phyloP scores from a whole-genome alignment of 164 flowering plant species.

The Vitis riparia region DNA sequence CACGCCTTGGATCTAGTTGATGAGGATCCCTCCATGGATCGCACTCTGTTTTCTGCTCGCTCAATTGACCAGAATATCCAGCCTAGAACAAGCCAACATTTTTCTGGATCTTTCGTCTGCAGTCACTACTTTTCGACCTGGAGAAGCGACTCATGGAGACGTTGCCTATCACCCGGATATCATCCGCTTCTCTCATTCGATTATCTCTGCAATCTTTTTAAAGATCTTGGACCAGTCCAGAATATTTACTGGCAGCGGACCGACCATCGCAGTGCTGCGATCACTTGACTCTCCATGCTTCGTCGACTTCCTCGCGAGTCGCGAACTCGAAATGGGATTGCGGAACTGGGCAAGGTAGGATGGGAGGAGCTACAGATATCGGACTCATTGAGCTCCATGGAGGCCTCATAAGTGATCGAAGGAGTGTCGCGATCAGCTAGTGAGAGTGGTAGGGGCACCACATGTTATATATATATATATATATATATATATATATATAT shows the following conservation, averaged over 20 bases:
- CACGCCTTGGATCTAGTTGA: constrained; percentile 87
- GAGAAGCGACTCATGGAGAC: too few relatives aligned
- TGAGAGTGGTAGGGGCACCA: too few relatives aligned
- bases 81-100: too few relatives aligned
- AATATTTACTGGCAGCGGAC: constrained; percentile 43
- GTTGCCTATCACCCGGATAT: neutral
- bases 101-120: too few relatives aligned
- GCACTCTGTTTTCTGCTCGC: too few relatives aligned
- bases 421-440: constrained; percentile 12
- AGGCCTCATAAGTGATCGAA: constrained; percentile 11
- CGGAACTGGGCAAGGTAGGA: constrained; percentile 27
- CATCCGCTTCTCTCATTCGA: constrained; percentile 29
- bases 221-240: constrained; percentile 76
- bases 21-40: constrained; percentile 66
- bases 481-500: too few relatives aligned
- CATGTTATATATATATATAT: too few relatives aligned
- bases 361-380: constrained; percentile 36
- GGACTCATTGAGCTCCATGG: constrained; percentile 55
- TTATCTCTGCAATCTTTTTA: constrained; percentile 44
- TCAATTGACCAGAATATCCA: too few relatives aligned
- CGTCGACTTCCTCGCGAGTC: constrained; percentile 17
- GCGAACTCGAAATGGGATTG: constrained; percentile 14
- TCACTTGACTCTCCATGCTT: neutral
- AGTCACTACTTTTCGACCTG: too few relatives aligned
- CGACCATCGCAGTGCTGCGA: constrained; percentile 6